These are phyloP conservation scores for Cudoniella acicularis DNA, from an alignment of 495 filamentous ascomycete genomes.

Conservation along the genomic window DNA sequence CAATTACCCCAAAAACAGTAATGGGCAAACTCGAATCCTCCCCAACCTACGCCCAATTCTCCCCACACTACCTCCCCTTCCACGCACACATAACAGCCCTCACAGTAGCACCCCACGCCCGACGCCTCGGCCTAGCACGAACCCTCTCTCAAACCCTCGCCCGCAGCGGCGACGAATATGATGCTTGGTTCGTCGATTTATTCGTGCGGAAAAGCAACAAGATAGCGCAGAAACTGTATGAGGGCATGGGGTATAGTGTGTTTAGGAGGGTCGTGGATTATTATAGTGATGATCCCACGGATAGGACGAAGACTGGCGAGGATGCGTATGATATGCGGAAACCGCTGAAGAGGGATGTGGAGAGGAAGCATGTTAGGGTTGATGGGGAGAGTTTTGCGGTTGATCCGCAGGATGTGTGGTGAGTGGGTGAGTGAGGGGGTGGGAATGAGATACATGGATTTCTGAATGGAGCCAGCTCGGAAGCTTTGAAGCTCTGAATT, in stretches of 20 bases:
- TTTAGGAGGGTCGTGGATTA: slow-evolving; percentile 87
- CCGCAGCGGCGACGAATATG: slow-evolving; percentile 66
- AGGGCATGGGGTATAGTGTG: slow-evolving; percentile 82
- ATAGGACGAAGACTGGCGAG: slow-evolving; percentile 49
- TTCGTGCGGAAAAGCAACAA: slow-evolving; percentile 88
- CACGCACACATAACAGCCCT: slow-evolving; percentile 97
- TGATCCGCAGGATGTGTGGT: slow-evolving; percentile 83
- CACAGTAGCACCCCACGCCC: slow-evolving; percentile 82
- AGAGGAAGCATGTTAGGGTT: slow-evolving; percentile 69
- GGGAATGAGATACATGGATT: too few relatives aligned
- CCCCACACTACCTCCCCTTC: slow-evolving; percentile 88
- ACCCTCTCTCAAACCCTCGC: slow-evolving; percentile 76
- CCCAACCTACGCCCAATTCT: slow-evolving; percentile 63
- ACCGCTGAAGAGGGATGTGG: slow-evolving; percentile 77
- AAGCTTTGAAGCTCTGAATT: too few relatives aligned
- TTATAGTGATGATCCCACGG: slow-evolving; percentile 74
- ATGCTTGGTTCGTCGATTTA: slow-evolving; percentile 93
- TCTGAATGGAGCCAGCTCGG: too few relatives aligned
- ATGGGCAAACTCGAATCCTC: slow-evolving; percentile 95
- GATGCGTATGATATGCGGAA: slow-evolving; percentile 98
- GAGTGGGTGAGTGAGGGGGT: slow-evolving; percentile 24
- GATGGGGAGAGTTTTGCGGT: slow-evolving; percentile 80
- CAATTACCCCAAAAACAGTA: slow-evolving; percentile 47
- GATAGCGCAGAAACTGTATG: slow-evolving; percentile 83
- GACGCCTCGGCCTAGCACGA: slow-evolving; percentile 81